Base-by-base conservation (phyloP, 805 yeast species). In the Yarrowia sp. region DNA sequence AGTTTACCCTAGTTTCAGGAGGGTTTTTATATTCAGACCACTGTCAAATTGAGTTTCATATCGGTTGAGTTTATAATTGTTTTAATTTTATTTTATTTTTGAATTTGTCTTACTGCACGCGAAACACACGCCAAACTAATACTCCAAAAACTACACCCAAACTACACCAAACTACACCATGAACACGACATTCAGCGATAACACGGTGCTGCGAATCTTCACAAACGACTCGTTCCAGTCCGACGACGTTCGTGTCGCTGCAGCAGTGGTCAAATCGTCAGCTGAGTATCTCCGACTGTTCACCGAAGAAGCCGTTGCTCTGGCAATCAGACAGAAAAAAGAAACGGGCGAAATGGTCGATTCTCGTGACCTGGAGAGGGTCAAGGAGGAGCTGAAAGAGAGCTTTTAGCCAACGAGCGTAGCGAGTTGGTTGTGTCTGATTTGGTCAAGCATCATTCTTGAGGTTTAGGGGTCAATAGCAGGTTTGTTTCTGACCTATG, bases 121-220 rank as follows among this genome's bases (percentile, higher is more conserved):
- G 30, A 26, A 26, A 26, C 4, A 26, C 30, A 33, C 36, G 12
- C 36, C n/a, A 12, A 33, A 33, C 5, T n/a, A n/a, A n/a, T n/a
- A n/a, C n/a, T n/a, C n/a, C n/a, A n/a, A n/a, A n/a, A n/a, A n/a
- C n/a, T n/a, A n/a, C n/a, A n/a, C 17, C 28, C 7, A 2, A 6
- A 11, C 40, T 7, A 11, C 24, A 22, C 30, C 14, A 12, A 21
- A 8, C 14, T 38, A 21, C 33, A 35, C 4, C 21, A 54, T 26
- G 35, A 54, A 16, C 41, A 51, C 58, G 12, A 51, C 58, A 1
- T 54, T 54, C 40, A 54, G 61, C 61, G 61, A 54, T 10, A 54
- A 38, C 26, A 54, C 61, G 3, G 61, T 54, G 26, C 17, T 38
- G 17, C 61, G 61, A 9, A 54, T 54, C 2, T 54, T 54, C 35